Evolutionary conservation across 352 stramenopile species (phyloP).

Genomic region (Phytophthora idaei): DNA sequence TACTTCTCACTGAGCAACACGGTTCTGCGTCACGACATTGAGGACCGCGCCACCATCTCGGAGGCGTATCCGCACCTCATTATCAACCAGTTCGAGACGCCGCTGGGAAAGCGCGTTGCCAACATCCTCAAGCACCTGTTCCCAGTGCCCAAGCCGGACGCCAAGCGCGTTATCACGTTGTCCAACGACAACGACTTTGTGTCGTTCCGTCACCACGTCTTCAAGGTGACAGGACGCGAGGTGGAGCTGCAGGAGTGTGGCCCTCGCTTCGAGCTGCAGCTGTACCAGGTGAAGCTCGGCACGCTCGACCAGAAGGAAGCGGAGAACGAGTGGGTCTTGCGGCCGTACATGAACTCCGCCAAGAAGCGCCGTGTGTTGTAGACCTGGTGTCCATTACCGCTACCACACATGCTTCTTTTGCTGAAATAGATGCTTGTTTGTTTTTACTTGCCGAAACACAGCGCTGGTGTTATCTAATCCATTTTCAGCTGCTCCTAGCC

Average conservation of each 20-base stretch:
- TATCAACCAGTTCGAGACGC: slow-evolving; percentile 96
- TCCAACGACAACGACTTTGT: slow-evolving; percentile 99
- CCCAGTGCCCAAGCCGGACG: slow-evolving; percentile 96
- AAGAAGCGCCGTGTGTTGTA: slow-evolving; percentile 95
- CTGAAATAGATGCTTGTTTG: slow-evolving; percentile 46
- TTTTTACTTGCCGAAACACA: slow-evolving; percentile 27
- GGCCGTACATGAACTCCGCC: slow-evolving; percentile 99
- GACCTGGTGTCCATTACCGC: slow-evolving; percentile 18
- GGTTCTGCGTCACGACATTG: slow-evolving; percentile 99
- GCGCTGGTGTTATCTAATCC: background rate
- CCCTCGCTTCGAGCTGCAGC: slow-evolving; percentile 98
- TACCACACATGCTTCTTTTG: slow-evolving; percentile 18
- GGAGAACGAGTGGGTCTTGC: slow-evolving; percentile 99
- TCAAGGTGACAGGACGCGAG: slow-evolving; percentile 92
- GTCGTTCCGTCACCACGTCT: slow-evolving; percentile 99
- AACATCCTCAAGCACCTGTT: slow-evolving; percentile 99
- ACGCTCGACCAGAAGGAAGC: slow-evolving; percentile 99
- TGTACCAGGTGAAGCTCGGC: slow-evolving; percentile 98
- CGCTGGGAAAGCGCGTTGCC: slow-evolving; percentile 94
- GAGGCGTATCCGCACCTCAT: slow-evolving; percentile 97
- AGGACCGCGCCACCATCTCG: slow-evolving; percentile 93
- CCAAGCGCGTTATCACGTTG: slow-evolving; percentile 97
- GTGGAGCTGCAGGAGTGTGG: slow-evolving; percentile 96
- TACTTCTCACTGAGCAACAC: slow-evolving; percentile 98
- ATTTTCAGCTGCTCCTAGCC: no score